Conservation (phyloP, 1,284 basidiomycete species). For the Irpex lacteus region DNA sequence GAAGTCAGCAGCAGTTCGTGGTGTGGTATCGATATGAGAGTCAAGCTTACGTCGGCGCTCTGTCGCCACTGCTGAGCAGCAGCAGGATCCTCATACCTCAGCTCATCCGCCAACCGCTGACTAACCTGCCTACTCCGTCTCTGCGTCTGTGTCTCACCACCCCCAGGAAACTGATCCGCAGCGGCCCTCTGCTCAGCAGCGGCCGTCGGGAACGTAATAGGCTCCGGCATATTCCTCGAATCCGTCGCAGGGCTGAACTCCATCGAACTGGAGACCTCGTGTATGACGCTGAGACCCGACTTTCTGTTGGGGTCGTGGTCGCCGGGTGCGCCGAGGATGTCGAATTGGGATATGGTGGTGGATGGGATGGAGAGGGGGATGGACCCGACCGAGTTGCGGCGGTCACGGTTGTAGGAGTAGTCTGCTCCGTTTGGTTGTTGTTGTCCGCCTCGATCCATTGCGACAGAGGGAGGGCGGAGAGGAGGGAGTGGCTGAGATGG, state of each 20-base stretch:
- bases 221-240: slow-evolving; percentile 23
- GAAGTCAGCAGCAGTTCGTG: neutral
- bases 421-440: slow-evolving; percentile 9
- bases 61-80: slow-evolving; percentile 36
- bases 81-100: slow-evolving; percentile 36
- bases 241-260: slow-evolving; percentile 27
- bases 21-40: neutral
- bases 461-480: slow-evolving; percentile 6
- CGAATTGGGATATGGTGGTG: slow-evolving; percentile 39
- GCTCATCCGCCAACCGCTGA: slow-evolving; percentile 26
- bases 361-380: slow-evolving; percentile 27
- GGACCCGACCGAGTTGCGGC: slow-evolving; percentile 11
- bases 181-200: slow-evolving; percentile 17
- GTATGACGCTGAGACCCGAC: slow-evolving; percentile 36
- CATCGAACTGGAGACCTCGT: slow-evolving; percentile 35
- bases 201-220: slow-evolving; percentile 21
- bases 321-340: slow-evolving; percentile 28
- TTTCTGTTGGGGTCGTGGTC: slow-evolving; percentile 25
- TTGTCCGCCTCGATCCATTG: neutral
- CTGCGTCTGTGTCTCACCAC: neutral
- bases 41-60: slow-evolving; percentile 12
- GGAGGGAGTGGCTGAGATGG: slow-evolving; percentile 11
- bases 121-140: slow-evolving; percentile 17
- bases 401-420: slow-evolving; percentile 16
- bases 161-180: neutral